Base-by-base conservation (phyloP, 148 eudicot species). In the Limonium bicolor region DNA sequence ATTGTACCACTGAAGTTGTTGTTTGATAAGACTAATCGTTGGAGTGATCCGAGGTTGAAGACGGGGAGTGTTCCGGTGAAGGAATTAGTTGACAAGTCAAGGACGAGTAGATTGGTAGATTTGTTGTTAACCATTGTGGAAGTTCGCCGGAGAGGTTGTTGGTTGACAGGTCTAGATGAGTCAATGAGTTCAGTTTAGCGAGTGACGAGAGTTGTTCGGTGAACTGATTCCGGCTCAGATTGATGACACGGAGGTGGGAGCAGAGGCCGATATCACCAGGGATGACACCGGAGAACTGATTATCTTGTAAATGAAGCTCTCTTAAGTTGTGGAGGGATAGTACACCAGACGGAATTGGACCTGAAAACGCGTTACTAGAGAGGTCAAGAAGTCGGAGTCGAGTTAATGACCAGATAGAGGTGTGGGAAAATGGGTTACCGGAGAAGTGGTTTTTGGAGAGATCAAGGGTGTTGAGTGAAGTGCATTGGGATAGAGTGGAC, bases 381-480 rank as follows among this genome's bases (percentile, higher is more conserved):
- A 92, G 71, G 65, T 92, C 99, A 52, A 92, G 35, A 13, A 72
- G 64, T 27, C 95, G 61, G 11, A 92, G 77, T 74, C 88, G 73
- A 2, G 55, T 63, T 20, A 92, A 60, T 11, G 74, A 60, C 73
- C 75, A 73, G 28, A 85, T 16, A 22, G 77, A 76, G 2, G 57
- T 54, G 27, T 47, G 24, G 40, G 61, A 57, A 51, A 48, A 56
- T 10, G 79, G 80, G 69, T 60, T 68, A 3, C 99, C 94, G 4
- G 86, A 69, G 27, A 92, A 76, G 35, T 64, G 71, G 68, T 92
- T 92, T 26, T 50, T 61, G 46, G 99, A 78, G 4, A 92, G 54
- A 46, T 78, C 73, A 44, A 85, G 69, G n/a, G 67, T 55, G 44
- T 50, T 85, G 48, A 92, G 29, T 20, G 40, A 8, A n/a, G 32